These are phyloP conservation scores for Rauvolfia tetraphylla DNA, from an alignment of 257 asterid genomes.

Conservation along the genomic window DNA sequence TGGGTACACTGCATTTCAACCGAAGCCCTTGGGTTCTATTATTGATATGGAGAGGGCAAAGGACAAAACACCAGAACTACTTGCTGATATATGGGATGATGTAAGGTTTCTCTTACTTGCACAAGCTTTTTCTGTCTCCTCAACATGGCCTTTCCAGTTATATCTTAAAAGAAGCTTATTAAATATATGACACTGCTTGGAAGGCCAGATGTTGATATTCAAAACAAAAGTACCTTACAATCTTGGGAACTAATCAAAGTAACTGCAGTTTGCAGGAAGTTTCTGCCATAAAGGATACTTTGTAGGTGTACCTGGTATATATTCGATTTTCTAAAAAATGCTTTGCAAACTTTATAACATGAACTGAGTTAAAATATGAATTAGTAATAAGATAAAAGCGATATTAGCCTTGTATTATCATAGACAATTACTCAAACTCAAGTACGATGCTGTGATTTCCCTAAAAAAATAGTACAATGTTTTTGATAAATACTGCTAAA, in stretches of 20 bases:
- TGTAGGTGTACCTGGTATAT: background rate
- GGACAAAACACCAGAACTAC: constrained; percentile 64
- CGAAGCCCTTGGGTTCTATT: constrained; percentile 66
- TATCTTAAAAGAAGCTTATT: background rate
- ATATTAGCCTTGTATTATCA: background rate
- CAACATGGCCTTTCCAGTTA: background rate
- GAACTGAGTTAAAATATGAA: background rate
- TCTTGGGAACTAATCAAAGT: background rate
- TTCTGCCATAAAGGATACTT: background rate
- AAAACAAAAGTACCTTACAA: background rate
- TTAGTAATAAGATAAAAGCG: background rate
- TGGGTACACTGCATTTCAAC: constrained; percentile 74
- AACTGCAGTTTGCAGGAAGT: background rate
- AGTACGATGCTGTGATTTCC: background rate
- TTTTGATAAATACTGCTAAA: background rate
- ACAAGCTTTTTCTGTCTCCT: background rate
- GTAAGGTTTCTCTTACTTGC: constrained; percentile 34
- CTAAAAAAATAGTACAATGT: too few relatives aligned
- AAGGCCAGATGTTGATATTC: background rate
- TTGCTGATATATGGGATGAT: constrained; percentile 89
- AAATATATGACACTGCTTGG: background rate
- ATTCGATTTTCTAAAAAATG: background rate
- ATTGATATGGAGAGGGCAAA: constrained; percentile 74
- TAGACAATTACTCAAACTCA: background rate
- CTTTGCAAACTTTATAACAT: background rate